Conservation (phyloP, 441 rosid species). For the Mallotus japonicus region DNA sequence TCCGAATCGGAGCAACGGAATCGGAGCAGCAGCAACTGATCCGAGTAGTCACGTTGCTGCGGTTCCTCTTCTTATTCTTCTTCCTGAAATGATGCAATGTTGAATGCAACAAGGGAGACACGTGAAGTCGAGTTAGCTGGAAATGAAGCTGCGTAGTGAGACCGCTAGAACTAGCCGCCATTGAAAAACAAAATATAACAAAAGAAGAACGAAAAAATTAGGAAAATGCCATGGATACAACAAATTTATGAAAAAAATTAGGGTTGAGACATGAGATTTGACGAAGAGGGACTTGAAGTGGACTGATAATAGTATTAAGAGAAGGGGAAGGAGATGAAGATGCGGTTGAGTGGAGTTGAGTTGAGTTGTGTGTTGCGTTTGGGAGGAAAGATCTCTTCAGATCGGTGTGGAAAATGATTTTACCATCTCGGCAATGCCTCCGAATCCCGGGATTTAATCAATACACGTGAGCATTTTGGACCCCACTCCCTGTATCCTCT, state of each 20-base stretch:
- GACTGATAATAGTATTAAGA: background rate
- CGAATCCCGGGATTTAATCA: slow-evolving; percentile 31
- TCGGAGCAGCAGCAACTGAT: slow-evolving; percentile 54
- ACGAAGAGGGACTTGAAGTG: slow-evolving; percentile 10
- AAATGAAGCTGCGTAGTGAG: slow-evolving; percentile 50
- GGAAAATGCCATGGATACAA: slow-evolving; percentile 40
- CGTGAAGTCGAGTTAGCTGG: slow-evolving; percentile 29
- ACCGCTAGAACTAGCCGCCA: slow-evolving; percentile 52
- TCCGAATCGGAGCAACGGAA: slow-evolving; percentile 53
- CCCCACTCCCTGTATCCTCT: slow-evolving; percentile 20
- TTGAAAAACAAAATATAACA: slow-evolving; percentile 5
- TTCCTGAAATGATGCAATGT: slow-evolving; percentile 30
- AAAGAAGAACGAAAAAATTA: slow-evolving; percentile 16
- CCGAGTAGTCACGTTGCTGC: slow-evolving; percentile 16
- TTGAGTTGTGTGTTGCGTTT: background rate
- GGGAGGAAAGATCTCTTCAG: slow-evolving; percentile 17
- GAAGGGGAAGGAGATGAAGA: background rate
- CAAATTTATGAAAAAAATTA: too few relatives aligned
- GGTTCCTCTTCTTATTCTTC: slow-evolving; percentile 32
- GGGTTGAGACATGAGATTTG: slow-evolving; percentile 11
- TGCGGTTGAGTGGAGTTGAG: background rate
- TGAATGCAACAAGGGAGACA: slow-evolving; percentile 20
- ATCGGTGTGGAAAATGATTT: slow-evolving; percentile 11
- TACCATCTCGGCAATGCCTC: slow-evolving; percentile 9
- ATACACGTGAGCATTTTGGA: slow-evolving; percentile 30